phyloP scores from a whole-genome alignment of 441 rosid genomes.

The Syzygium syzygioides region DNA sequence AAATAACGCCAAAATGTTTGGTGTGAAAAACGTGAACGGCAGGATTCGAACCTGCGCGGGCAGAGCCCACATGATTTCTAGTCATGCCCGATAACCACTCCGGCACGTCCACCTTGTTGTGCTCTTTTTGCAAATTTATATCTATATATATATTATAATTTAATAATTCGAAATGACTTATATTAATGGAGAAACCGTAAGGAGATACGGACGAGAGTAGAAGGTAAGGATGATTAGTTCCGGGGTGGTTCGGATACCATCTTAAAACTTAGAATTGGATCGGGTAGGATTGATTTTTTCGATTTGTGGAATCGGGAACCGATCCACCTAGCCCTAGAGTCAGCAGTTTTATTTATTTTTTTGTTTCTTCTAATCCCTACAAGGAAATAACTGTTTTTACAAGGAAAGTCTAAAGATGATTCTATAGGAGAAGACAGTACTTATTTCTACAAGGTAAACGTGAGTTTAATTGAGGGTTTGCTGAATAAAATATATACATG shows the following conservation, averaged over 20 bases:
- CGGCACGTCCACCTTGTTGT: constrained; percentile 40
- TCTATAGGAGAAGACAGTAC: background rate
- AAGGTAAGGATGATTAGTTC: background rate
- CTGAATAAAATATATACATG: too few species aligned
- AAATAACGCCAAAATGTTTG: background rate
- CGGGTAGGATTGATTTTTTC: background rate
- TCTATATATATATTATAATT: too few species aligned
- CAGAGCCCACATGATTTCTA: constrained; percentile 97
- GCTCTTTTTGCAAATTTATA: rapidly evolving
- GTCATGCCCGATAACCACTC: constrained; percentile 84
- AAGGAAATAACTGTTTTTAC: background rate
- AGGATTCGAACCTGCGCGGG: constrained; percentile 99
- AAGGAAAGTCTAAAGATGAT: background rate
- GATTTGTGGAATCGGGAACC: background rate
- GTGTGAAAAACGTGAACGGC: constrained; percentile 53
- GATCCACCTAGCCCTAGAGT: background rate
- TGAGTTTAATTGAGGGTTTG: background rate
- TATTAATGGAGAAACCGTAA: rapidly evolving
- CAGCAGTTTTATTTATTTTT: background rate
- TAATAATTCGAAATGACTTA: too few species aligned
- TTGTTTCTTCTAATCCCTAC: background rate
- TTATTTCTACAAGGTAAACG: background rate
- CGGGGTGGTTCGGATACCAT: background rate
- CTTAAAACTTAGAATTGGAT: background rate
- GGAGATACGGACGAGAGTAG: background rate